Evolutionary conservation across 2,329 filamentous ascomycete species (phyloP), one percentile per base, ranked within the genome.

Genomic region (Penicillium occitanis): DNA sequence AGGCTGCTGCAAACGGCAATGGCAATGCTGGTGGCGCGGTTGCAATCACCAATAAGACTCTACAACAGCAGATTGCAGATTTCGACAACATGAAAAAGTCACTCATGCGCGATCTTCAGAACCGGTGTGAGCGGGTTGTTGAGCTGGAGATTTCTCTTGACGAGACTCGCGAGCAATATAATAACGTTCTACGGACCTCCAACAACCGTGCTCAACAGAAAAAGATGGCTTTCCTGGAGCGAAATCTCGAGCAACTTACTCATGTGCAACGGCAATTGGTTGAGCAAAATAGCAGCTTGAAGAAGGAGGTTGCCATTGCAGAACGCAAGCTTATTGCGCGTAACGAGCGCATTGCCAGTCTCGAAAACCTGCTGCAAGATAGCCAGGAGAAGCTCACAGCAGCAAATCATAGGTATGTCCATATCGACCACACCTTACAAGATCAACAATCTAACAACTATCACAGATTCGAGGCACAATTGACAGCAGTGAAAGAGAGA

Each of bases 11-110:
- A 30, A 92, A 88, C 69, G 88, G 87, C 51, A 79, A 88, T 69
- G 88, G 87, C 51, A 79, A 82, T 22, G 77, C 80, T 17, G 42
- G 50, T 17, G 40, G 50, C 51, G 74, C 76, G 2, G 80, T 83
- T 61, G 80, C 90, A 75, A 82, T 87, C 65, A 92, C 91, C 73
- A 91, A 91, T 84, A 97, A 97, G 85, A 96, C 92, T 13, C 88
- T 98, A 53, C 93, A 96, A 77, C 94, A 99, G 82, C 95, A 98
- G 81, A 96, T 99, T 79, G 92, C 94, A 66, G 95, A 99, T 77
- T 99, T 99, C 73, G 95, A 99, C 79, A 91, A 92, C 67, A 99
- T 99, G 93, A 99, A 99, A 88, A 99, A 99, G 87, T 96, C 91
- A 71, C 85, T 99, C 71, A 99, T 99, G 95, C 91, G 95, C 66